Evolutionary conservation across 208 protist genomes (phyloP).

Genomic region (Leptomonas seymouri): DNA sequence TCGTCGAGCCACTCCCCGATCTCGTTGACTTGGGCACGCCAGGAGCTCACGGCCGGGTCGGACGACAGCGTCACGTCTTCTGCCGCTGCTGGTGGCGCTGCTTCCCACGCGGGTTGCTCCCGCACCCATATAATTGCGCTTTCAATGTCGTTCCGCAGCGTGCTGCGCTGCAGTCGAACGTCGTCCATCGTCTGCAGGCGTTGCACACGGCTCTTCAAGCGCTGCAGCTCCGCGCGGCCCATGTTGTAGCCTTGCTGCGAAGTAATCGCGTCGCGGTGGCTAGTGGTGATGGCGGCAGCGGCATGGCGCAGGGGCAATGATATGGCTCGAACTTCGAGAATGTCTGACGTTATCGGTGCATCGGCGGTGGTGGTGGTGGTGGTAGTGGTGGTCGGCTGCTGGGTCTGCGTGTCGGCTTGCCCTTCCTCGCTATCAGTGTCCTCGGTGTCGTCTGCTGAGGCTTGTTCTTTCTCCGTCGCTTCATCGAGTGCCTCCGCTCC

Average conservation of each 20-base stretch:
- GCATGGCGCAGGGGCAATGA: not conserved
- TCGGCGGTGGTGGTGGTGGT: not conserved
- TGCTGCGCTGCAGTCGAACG: slow-evolving; percentile 43
- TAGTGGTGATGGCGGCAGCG: not conserved
- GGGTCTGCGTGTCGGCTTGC: too few species aligned
- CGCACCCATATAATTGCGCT: slow-evolving; percentile 52
- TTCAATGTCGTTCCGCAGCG: slow-evolving; percentile 74
- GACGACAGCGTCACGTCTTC: not conserved
- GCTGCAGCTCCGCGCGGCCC: slow-evolving; percentile 29
- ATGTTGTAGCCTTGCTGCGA: slow-evolving; percentile 36
- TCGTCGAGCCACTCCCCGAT: slow-evolving; percentile 64
- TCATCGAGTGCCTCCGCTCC: too few species aligned
- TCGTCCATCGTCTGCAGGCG: slow-evolving; percentile 57
- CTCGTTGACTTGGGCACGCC: slow-evolving; percentile 40
- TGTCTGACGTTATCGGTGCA: not conserved
- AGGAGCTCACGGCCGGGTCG: too few species aligned
- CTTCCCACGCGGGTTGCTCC: slow-evolving; percentile 47
- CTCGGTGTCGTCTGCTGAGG: not conserved
- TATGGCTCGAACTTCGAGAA: not conserved
- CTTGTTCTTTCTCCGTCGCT: not conserved
- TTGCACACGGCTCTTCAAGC: slow-evolving; percentile 38
- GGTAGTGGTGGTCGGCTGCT: not conserved
- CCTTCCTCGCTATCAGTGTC: too few species aligned
- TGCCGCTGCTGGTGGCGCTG: not conserved
- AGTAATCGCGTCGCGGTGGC: not conserved